Percentiles rank a stretch among this genome's conserved stretches.
Evolutionary conservation across 2,329 filamentous ascomycete genomes (phyloP).

Genomic region (Blastomyces parvus): DNA sequence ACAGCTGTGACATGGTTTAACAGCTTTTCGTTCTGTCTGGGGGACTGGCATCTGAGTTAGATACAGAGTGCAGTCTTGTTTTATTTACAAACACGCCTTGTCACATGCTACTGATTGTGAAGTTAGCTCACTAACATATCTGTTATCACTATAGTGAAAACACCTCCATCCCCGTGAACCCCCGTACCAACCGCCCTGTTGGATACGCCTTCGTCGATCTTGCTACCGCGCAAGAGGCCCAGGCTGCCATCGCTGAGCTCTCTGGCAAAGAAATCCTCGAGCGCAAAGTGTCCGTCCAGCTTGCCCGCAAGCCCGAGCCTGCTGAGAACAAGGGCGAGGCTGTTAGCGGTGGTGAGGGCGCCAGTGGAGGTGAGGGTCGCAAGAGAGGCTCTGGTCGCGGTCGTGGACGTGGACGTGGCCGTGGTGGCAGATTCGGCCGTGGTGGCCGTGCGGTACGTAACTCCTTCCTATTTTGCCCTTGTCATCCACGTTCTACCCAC

Average conservation of each 20-base stretch:
- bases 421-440: slow-evolving; percentile 55
- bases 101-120: neutral
- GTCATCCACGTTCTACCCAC: neutral
- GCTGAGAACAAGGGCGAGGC: slow-evolving; percentile 65
- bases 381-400: slow-evolving; percentile 49
- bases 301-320: slow-evolving; percentile 92
- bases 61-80: neutral
- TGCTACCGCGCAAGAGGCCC: slow-evolving; percentile 84
- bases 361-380: slow-evolving; percentile 56
- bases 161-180: slow-evolving; percentile 98
- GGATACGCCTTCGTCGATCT: slow-evolving; percentile 99
- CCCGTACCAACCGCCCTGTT: slow-evolving; percentile 94
- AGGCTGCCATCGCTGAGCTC: slow-evolving; percentile 89
- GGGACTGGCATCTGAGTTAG: neutral
- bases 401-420: slow-evolving; percentile 51
- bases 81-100: neutral
- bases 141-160: slow-evolving; percentile 63
- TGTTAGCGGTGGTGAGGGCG: slow-evolving; percentile 63
- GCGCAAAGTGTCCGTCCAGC: slow-evolving; percentile 97
- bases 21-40: neutral
- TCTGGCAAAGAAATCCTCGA: slow-evolving; percentile 97
- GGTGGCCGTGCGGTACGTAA: slow-evolving; percentile 56
- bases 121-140: neutral
- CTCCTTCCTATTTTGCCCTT: neutral
- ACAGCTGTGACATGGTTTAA: no score